These are phyloP conservation scores for Plasmodiophora brassicae DNA, from an alignment of 208 protist species.

Conservation along the genomic window DNA sequence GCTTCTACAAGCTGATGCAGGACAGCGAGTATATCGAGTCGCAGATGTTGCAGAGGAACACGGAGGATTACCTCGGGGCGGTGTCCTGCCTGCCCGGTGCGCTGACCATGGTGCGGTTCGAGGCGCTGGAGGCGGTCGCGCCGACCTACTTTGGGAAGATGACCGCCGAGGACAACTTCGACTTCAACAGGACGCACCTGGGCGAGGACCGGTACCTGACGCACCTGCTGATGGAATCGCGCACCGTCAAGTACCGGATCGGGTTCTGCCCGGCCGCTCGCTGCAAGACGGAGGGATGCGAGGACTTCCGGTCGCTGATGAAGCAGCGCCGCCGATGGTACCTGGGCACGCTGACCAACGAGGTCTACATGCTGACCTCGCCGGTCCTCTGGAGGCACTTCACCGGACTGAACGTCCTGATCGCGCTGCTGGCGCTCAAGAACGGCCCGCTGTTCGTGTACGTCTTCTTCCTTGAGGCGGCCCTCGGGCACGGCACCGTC, in stretches of 20 bases:
- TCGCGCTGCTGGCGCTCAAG: neutral
- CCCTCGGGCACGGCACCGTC: neutral
- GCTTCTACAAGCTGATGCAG: constrained; percentile 32
- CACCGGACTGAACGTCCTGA: constrained; percentile 24
- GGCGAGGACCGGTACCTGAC: constrained; percentile 19
- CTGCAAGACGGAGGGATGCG: constrained; percentile 23
- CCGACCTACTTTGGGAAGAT: neutral
- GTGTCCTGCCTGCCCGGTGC: constrained; percentile 16
- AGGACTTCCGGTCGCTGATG: constrained; percentile 21
- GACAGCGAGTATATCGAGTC: constrained; percentile 29
- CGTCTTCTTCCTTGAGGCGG: constrained; percentile 24
- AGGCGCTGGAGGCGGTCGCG: neutral
- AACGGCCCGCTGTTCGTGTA: constrained; percentile 28
- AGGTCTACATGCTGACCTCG: constrained; percentile 28
- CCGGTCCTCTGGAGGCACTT: constrained; percentile 12
- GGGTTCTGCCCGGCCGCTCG: constrained; percentile 23
- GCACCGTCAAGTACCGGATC: neutral
- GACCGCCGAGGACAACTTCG: constrained; percentile 20
- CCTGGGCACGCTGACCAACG: neutral
- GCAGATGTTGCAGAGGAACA: constrained; percentile 30
- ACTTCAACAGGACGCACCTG: constrained; percentile 26
- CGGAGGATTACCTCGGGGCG: constrained; percentile 17
- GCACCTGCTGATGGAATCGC: constrained; percentile 6
- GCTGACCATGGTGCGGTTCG: constrained; percentile 14
- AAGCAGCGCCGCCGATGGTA: constrained; percentile 23